Evolutionary conservation across 2,329 filamentous ascomycete genomes (phyloP).

Genomic region (Cercospora sp.): DNA sequence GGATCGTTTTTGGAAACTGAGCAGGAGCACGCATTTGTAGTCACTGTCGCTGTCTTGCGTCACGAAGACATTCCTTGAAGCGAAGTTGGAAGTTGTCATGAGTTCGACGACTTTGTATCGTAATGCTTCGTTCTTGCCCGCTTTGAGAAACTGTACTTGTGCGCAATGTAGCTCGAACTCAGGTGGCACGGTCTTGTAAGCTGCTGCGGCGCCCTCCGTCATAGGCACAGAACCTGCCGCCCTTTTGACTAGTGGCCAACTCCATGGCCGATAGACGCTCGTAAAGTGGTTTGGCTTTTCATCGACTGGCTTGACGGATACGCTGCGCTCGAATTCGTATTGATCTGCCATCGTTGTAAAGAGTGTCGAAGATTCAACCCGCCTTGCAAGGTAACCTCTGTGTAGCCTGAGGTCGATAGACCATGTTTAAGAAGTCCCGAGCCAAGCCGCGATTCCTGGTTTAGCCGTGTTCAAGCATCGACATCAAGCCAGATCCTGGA

Average conservation of each 20-base stretch:
- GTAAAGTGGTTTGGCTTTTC: conserved; percentile 2
- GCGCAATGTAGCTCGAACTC: conserved; percentile 1
- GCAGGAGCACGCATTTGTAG: background rate
- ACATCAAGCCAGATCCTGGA: background rate
- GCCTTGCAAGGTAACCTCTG: no score
- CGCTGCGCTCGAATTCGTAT: background rate
- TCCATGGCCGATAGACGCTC: conserved; percentile 10
- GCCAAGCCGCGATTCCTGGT: background rate
- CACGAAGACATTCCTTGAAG: background rate
- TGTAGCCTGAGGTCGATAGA: background rate
- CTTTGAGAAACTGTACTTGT: conserved; percentile 7
- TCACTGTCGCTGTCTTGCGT: background rate
- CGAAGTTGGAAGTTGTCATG: conserved; percentile 1
- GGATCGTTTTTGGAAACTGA: background rate
- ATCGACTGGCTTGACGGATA: background rate
- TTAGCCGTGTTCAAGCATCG: background rate
- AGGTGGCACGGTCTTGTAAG: conserved; percentile 7
- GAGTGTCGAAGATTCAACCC: no score
- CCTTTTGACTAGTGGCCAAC: background rate
- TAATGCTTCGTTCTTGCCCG: background rate
- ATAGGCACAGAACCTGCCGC: conserved; percentile 9
- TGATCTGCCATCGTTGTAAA: background rate
- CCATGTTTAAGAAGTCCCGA: background rate
- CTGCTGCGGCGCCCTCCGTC: background rate
- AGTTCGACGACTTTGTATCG: background rate